Evolutionary conservation across 2,329 filamentous ascomycete genomes (phyloP).

Genomic region (Penicillium sp.): DNA sequence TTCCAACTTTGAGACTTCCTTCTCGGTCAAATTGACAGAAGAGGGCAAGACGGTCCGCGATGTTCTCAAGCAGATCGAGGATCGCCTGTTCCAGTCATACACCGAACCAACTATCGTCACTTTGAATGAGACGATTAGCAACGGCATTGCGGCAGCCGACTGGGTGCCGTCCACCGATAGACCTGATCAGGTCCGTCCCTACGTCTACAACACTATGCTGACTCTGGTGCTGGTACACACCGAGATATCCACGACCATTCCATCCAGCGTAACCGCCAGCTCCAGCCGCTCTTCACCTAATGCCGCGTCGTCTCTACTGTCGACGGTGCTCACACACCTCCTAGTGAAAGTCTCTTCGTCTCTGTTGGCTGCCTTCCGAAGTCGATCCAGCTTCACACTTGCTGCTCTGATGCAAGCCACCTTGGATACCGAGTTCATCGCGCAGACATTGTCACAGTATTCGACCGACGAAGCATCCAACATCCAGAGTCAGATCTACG

Average conservation of each 20-base stretch:
- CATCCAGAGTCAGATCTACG: slow-evolving; percentile 85
- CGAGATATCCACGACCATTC: slow-evolving; percentile 77
- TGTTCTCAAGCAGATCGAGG: slow-evolving; percentile 85
- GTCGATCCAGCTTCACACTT: slow-evolving; percentile 67
- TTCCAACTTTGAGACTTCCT: slow-evolving; percentile 86
- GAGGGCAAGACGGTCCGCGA: slow-evolving; percentile 90
- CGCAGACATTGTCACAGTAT: slow-evolving; percentile 87
- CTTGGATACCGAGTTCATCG: slow-evolving; percentile 93
- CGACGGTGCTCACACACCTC: slow-evolving; percentile 79
- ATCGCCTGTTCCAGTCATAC: slow-evolving; percentile 87
- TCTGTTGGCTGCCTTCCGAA: slow-evolving; percentile 76
- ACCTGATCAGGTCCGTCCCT: slow-evolving; percentile 76
- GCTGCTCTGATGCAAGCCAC: slow-evolving; percentile 93
- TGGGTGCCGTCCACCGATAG: slow-evolving; percentile 64
- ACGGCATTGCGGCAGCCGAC: slow-evolving; percentile 66
- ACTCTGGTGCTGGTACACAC: slow-evolving; percentile 87
- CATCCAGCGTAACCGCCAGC: slow-evolving; percentile 65
- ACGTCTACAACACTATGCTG: slow-evolving; percentile 85
- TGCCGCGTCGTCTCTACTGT: slow-evolving; percentile 62
- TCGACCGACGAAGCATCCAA: slow-evolving; percentile 79
- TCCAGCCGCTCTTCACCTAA: slow-evolving; percentile 73
- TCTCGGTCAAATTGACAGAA: slow-evolving; percentile 90
- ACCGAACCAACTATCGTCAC: slow-evolving; percentile 71
- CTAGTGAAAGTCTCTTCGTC: slow-evolving; percentile 77
- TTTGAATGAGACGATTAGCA: slow-evolving; percentile 67